Evolutionary conservation across 1,284 basidiomycete genomes (phyloP).

Genomic region (Naganishia liquefaciens): DNA sequence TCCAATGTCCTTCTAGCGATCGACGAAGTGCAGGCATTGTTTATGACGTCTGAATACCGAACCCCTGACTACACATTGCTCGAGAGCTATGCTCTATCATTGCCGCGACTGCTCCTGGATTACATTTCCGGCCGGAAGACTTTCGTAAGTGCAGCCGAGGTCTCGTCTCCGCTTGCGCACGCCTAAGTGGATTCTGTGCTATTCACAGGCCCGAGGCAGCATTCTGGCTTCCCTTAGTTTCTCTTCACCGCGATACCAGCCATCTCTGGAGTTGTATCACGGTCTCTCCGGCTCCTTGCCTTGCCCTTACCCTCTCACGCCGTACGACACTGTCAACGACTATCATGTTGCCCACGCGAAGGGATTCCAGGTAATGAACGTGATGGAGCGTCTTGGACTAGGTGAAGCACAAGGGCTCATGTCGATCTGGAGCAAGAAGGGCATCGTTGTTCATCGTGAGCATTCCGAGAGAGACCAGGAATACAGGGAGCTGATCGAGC

Average conservation of each 20-base stretch:
- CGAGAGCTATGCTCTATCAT: conserved; percentile 75
- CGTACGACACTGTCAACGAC: conserved; percentile 46
- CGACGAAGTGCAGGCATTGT: conserved; percentile 83
- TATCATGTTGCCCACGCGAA: conserved; percentile 45
- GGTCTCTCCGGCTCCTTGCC: conserved; percentile 37
- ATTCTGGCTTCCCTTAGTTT: conserved; percentile 46
- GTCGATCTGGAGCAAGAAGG: conserved; percentile 48
- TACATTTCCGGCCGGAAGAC: conserved; percentile 67
- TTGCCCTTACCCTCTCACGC: conserved; percentile 39
- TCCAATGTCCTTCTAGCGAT: conserved; percentile 78
- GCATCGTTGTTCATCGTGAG: conserved; percentile 45
- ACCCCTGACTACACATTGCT: conserved; percentile 74
- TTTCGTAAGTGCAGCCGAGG: conserved; percentile 60
- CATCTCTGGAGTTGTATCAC: conserved; percentile 38
- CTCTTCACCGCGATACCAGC: conserved; percentile 38
- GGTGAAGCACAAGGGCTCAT: conserved; percentile 53
- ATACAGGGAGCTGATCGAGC: conserved; percentile 10
- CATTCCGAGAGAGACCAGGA: conserved; percentile 4
- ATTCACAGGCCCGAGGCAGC: conserved; percentile 38
- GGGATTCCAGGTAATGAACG: conserved; percentile 43
- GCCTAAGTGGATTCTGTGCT: too few relatives aligned
- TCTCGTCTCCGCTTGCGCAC: not conserved
- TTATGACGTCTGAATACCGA: conserved; percentile 70
- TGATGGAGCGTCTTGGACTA: conserved; percentile 46
- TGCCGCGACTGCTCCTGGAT: conserved; percentile 76